These are phyloP conservation scores for Pneumocystis jirovecii DNA, from an alignment of 1,139 yeast genomes.

Conservation along the genomic window DNA sequence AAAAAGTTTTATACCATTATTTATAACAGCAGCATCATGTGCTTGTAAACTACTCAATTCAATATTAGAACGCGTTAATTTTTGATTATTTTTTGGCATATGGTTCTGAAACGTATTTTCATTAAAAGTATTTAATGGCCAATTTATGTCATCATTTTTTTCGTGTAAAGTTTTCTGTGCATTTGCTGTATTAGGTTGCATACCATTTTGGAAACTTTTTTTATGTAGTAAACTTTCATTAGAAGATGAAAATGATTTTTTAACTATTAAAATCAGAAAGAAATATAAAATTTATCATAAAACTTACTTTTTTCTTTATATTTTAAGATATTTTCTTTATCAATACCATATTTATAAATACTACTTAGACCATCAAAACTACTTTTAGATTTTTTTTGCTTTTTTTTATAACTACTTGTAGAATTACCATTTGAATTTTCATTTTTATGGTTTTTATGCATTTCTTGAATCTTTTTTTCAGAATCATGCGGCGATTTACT, in stretches of 20 bases:
- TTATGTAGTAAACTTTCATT: background rate
- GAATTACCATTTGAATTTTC: background rate
- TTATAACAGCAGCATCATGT: background rate
- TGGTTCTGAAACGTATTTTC: background rate
- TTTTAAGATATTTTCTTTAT: background rate
- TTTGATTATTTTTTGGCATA: background rate
- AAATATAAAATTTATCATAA: background rate
- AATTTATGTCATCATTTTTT: background rate
- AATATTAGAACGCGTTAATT: background rate
- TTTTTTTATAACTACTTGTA: background rate
- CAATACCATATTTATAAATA: background rate
- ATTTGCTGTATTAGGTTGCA: background rate
- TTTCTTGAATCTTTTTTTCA: background rate
- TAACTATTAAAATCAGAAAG: background rate
- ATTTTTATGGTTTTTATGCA: background rate
- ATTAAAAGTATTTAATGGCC: background rate
- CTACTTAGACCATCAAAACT: background rate
- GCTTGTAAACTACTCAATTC: background rate
- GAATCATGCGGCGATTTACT: background rate
- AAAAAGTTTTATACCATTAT: background rate
- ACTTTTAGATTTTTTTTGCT: background rate
- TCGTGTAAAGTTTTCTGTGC: background rate
- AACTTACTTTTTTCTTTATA: background rate
- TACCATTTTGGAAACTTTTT: background rate
- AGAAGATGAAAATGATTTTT: background rate